phyloP scores from a whole-genome alignment of 1,139 yeast species.

The Blastobotrys illinoisensis region DNA sequence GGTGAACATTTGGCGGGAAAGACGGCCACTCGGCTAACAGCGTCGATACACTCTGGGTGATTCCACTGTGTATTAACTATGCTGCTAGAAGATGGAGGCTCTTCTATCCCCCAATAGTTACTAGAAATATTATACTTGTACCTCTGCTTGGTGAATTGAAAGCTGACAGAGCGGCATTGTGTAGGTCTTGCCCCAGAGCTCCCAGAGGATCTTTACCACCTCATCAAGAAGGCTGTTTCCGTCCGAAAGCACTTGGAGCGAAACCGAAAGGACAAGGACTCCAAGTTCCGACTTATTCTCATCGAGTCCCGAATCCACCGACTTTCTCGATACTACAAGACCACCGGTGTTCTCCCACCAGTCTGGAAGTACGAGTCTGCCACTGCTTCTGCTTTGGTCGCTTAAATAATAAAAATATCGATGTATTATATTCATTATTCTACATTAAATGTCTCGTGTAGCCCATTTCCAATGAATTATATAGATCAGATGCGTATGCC shows the following conservation, averaged over 20 bases:
- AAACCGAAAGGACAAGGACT: slow-evolving; percentile 99
- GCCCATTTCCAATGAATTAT: too few species aligned
- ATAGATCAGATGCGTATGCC: neutral
- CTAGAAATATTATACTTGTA: slow-evolving; percentile 19
- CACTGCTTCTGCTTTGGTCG: slow-evolving; percentile 99
- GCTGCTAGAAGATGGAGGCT: neutral
- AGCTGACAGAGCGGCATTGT: slow-evolving; percentile 36
- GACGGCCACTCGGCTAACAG: neutral
- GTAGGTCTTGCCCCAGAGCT: slow-evolving; percentile 90
- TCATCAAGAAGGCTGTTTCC: slow-evolving; percentile 98
- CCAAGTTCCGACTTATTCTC: slow-evolving; percentile 99
- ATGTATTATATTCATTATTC: neutral
- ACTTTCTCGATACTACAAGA: slow-evolving; percentile 99
- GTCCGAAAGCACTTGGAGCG: slow-evolving; percentile 99
- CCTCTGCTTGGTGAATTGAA: slow-evolving; percentile 35
- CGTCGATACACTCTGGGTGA: neutral
- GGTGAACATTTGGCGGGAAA: neutral
- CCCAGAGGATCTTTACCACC: slow-evolving; percentile 99
- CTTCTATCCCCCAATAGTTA: neutral
- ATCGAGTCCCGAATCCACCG: slow-evolving; percentile 99
- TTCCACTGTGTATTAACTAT: neutral
- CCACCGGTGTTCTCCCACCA: slow-evolving; percentile 97
- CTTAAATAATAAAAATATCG: slow-evolving; percentile 44
- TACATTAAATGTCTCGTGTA: neutral
- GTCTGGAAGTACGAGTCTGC: slow-evolving; percentile 99